Percentiles rank a stretch among this genome's conserved stretches.
phyloP scores from a whole-genome alignment of 139 green algal species.

The Microglena sp. region DNA sequence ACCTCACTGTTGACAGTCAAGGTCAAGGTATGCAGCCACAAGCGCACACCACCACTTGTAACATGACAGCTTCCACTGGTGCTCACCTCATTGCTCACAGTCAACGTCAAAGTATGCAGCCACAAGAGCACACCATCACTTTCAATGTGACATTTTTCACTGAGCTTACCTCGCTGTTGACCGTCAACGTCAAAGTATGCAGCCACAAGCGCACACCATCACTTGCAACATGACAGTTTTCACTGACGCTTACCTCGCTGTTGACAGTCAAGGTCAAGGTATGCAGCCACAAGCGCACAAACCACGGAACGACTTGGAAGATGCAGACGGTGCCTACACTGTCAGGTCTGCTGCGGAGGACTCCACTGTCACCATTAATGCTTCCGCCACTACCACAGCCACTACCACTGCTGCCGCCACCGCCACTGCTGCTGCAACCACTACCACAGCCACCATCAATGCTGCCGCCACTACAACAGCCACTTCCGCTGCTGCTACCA shows the following conservation, averaged over 20 bases:
- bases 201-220: too few relatives aligned
- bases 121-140: too few relatives aligned
- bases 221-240: neutral
- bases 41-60: too few relatives aligned
- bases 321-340: slow-evolving; percentile 13
- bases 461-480: neutral
- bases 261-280: slow-evolving; percentile 60
- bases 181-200: too few relatives aligned
- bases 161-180: too few relatives aligned
- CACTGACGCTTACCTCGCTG: slow-evolving; percentile 30
- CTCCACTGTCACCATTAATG: neutral
- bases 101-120: too few relatives aligned
- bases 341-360: neutral
- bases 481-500: neutral
- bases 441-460: neutral
- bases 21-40: too few relatives aligned
- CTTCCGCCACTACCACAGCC: neutral
- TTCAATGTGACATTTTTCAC: too few relatives aligned
- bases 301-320: slow-evolving; percentile 72
- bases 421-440: neutral
- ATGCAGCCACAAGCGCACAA: slow-evolving; percentile 24
- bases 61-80: too few relatives aligned
- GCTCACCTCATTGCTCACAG: too few relatives aligned
- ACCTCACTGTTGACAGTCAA: too few relatives aligned
- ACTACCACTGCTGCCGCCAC: neutral